phyloP scores from a whole-genome alignment of 2,329 filamentous ascomycete species.

The Truncatella angustata region DNA sequence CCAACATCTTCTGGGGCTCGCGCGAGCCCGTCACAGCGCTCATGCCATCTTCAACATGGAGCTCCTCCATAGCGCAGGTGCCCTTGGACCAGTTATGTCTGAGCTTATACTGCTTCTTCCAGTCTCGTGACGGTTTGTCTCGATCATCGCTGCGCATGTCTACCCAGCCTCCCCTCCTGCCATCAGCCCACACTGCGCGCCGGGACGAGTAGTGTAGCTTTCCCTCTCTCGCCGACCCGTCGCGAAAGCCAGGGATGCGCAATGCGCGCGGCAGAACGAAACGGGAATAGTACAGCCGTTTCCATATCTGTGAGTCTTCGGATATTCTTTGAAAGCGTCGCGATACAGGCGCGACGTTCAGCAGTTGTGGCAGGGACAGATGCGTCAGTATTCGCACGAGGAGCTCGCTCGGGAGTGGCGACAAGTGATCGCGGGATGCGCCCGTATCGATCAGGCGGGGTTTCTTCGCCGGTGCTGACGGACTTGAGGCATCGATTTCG shows the following conservation, averaged over 20 bases:
- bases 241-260: constrained; percentile 66
- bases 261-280: constrained; percentile 82
- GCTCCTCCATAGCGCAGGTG: constrained; percentile 75
- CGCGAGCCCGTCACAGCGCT: constrained; percentile 19
- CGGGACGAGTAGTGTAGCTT: constrained; percentile 45
- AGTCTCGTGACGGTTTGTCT: constrained; percentile 18
- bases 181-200: constrained; percentile 44
- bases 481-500: constrained; percentile 15
- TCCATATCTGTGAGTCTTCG: constrained; percentile 87
- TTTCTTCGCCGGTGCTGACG: constrained; percentile 37
- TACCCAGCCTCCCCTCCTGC: constrained; percentile 40
- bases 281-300: constrained; percentile 78
- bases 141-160: constrained; percentile 55
- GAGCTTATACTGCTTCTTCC: constrained; percentile 76
- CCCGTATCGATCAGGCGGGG: constrained; percentile 25
- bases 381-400: constrained; percentile 79
- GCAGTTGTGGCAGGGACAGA: constrained; percentile 67
- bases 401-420: constrained; percentile 80
- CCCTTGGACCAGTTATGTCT: constrained; percentile 89
- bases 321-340: constrained; percentile 71
- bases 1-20: constrained; percentile 60
- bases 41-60: constrained; percentile 42
- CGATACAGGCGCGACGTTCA: constrained; percentile 65
- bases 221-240: constrained; percentile 29
- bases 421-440: constrained; percentile 57